These are phyloP conservation scores for Globisporangium barbulae DNA, from an alignment of 352 stramenopile species.

Conservation along the genomic window DNA sequence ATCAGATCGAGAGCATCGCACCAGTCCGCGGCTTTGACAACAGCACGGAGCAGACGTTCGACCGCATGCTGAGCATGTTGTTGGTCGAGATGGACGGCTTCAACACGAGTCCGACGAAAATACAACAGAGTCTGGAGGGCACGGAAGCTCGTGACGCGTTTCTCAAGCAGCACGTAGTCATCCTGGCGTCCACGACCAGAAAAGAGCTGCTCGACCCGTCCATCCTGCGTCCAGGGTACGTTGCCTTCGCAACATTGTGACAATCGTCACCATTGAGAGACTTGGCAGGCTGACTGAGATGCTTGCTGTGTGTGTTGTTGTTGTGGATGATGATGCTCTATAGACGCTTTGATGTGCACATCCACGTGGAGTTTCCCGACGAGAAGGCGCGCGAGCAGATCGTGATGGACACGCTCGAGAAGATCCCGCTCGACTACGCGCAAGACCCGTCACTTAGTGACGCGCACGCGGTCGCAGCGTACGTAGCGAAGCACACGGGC, in stretches of 20 bases:
- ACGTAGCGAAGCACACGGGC: conserved; percentile 50
- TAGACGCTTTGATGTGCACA: conserved; percentile 83
- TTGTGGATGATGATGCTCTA: background rate
- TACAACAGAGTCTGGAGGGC: conserved; percentile 32
- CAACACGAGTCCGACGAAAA: conserved; percentile 31
- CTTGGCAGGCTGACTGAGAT: background rate
- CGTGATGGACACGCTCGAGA: conserved; percentile 42
- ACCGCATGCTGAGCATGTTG: conserved; percentile 89
- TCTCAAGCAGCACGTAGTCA: conserved; percentile 80
- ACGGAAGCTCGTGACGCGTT: conserved; percentile 51
- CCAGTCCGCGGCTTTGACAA: conserved; percentile 87
- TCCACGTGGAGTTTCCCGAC: conserved; percentile 59
- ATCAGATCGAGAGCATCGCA: conserved; percentile 90
- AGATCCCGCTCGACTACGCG: conserved; percentile 56
- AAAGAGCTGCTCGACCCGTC: conserved; percentile 80
- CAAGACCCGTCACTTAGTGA: conserved; percentile 27
- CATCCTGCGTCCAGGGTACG: conserved; percentile 83
- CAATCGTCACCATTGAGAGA: background rate
- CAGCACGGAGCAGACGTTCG: conserved; percentile 91
- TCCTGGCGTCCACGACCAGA: conserved; percentile 76
- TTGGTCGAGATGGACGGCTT: conserved; percentile 92
- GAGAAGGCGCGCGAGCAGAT: conserved; percentile 47
- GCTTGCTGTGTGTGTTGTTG: background rate
- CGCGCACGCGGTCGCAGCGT: conserved; percentile 32
- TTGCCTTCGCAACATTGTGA: background rate